phyloP scores from a whole-genome alignment of 2,329 filamentous ascomycete genomes.

The Orbilia brochopaga region DNA sequence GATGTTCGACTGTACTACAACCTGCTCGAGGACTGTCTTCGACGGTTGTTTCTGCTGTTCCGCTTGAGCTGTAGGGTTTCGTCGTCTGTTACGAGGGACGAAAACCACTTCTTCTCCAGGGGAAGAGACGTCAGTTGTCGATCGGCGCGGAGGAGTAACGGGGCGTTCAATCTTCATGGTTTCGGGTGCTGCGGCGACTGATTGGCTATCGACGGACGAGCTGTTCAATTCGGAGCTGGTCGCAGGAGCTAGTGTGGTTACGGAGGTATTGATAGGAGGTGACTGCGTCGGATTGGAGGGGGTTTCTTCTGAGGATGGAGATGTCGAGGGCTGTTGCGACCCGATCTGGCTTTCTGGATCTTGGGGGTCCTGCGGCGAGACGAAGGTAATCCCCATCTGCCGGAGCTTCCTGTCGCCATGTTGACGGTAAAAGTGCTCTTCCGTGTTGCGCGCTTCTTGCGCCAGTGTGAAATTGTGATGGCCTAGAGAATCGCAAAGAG shows the following conservation, averaged over 20 bases:
- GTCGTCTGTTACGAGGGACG: constrained; percentile 30
- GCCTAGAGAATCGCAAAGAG: constrained; percentile 23
- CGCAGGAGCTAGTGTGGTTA: background rate
- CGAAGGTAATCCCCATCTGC: constrained; percentile 33
- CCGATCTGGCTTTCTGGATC: background rate
- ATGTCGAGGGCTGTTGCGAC: background rate
- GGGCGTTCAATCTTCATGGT: background rate
- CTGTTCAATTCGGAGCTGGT: background rate
- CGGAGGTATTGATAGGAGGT: background rate
- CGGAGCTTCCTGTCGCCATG: constrained; percentile 41
- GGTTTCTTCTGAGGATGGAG: background rate
- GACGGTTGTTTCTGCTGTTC: too few species aligned
- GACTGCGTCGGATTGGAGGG: background rate
- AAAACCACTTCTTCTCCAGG: constrained; percentile 34
- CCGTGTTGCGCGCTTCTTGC: constrained; percentile 67
- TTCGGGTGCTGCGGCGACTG: background rate
- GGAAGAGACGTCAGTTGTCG: constrained; percentile 7
- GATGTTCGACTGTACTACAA: background rate
- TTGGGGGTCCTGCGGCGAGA: constrained; percentile 20
- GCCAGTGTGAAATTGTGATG: constrained; percentile 59
- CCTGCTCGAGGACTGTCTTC: background rate
- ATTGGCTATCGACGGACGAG: background rate
- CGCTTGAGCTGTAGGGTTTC: background rate
- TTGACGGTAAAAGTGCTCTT: constrained; percentile 55
- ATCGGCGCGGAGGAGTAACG: background rate